A percentile compares a stretch with the other conserved stretches of the same genome.
These are phyloP conservation scores for Phragmites australis DNA, from an alignment of 176 grass and related monocot genomes.

Conservation along the genomic window DNA sequence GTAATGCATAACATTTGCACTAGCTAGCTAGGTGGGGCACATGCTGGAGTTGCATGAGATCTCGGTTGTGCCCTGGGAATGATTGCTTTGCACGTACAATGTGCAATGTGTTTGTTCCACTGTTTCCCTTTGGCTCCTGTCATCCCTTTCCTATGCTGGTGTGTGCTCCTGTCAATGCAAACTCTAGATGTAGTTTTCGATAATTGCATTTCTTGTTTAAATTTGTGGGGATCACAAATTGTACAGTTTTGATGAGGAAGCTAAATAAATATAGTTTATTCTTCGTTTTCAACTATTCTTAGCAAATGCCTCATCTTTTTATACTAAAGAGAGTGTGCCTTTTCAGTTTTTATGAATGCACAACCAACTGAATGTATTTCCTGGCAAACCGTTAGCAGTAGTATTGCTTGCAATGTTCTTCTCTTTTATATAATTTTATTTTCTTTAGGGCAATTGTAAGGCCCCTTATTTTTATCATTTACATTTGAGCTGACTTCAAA, in stretches of 20 bases:
- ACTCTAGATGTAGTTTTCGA: background rate
- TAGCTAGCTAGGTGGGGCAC: background rate
- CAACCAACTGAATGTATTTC: background rate
- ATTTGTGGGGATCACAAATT: background rate
- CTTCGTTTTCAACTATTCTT: background rate
- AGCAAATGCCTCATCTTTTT: background rate
- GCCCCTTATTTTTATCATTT: constrained; percentile 1
- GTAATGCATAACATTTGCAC: background rate
- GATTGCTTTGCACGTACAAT: constrained; percentile 36
- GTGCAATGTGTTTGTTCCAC: constrained; percentile 22
- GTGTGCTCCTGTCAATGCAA: constrained; percentile 7
- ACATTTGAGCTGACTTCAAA: constrained; percentile 15
- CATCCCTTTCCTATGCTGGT: constrained; percentile 26
- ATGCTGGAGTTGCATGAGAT: constrained; percentile 28
- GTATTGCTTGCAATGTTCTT: background rate
- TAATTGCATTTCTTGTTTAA: background rate
- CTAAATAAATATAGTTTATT: background rate
- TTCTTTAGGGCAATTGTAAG: background rate
- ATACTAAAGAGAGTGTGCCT: background rate
- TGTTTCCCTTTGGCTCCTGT: constrained; percentile 26
- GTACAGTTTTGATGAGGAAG: background rate
- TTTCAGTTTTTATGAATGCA: background rate
- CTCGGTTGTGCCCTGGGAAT: constrained; percentile 16
- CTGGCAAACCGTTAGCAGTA: background rate
- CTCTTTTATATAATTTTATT: background rate